These are phyloP conservation scores for Globisporangium mamillatum DNA, from an alignment of 352 stramenopile species.

Conservation along the genomic window DNA sequence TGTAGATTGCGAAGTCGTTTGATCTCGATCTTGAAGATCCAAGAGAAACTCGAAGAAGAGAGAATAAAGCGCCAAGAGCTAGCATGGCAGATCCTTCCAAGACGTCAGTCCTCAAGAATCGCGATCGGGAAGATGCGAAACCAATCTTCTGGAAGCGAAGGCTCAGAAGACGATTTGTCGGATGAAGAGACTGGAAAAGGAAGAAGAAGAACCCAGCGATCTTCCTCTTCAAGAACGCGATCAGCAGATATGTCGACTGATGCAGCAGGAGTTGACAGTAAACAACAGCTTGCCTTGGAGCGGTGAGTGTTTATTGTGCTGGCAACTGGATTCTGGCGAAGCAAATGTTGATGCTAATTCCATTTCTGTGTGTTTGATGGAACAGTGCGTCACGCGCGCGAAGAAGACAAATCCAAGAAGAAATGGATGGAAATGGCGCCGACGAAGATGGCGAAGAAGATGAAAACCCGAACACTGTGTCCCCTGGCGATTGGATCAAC, in stretches of 20 bases:
- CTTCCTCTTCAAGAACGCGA: slow-evolving; percentile 12
- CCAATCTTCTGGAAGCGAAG: slow-evolving; percentile 44
- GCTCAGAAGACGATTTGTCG: slow-evolving; percentile 32
- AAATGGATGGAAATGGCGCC: slow-evolving; percentile 46
- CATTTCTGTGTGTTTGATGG: not conserved
- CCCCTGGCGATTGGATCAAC: slow-evolving; percentile 59
- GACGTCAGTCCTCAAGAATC: slow-evolving; percentile 78
- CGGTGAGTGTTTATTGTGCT: slow-evolving; percentile 30
- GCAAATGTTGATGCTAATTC: not conserved
- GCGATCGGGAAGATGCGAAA: slow-evolving; percentile 75
- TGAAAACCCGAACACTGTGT: slow-evolving; percentile 11
- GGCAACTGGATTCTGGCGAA: not conserved
- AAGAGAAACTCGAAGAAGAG: slow-evolving; percentile 70
- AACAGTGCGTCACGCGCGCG: slow-evolving; percentile 65
- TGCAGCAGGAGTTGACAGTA: slow-evolving; percentile 15
- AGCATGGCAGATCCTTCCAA: slow-evolving; percentile 73
- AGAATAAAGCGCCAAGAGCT: slow-evolving; percentile 66
- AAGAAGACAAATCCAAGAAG: slow-evolving; percentile 39
- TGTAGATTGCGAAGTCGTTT: slow-evolving; percentile 60
- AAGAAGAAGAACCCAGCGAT: not conserved
- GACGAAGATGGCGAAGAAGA: slow-evolving; percentile 33
- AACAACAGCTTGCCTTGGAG: slow-evolving; percentile 44
- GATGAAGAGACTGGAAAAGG: slow-evolving; percentile 25
- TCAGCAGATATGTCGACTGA: slow-evolving; percentile 7
- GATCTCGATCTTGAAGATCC: slow-evolving; percentile 75